These are phyloP conservation scores for Talaromyces ruber DNA, from an alignment of 495 filamentous ascomycete species.

Conservation along the genomic window DNA sequence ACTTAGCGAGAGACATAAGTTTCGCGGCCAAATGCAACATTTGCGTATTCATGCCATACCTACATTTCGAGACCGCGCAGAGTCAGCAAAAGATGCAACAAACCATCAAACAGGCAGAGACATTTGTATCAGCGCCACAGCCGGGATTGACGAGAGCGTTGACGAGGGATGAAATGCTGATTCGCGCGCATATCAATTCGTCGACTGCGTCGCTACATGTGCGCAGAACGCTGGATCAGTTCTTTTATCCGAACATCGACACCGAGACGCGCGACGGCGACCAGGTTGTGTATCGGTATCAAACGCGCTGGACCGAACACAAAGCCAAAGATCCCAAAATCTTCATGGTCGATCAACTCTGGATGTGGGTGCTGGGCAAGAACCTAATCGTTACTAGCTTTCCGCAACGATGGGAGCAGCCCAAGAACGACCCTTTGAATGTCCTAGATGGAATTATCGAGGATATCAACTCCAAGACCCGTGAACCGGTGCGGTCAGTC, in stretches of 20 bases:
- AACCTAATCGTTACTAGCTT: slow-evolving; percentile 60
- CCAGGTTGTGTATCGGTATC: slow-evolving; percentile 64
- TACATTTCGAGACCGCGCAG: slow-evolving; percentile 57
- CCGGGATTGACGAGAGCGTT: slow-evolving; percentile 16
- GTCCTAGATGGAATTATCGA: slow-evolving; percentile 59
- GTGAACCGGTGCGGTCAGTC: slow-evolving; percentile 51
- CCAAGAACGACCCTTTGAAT: slow-evolving; percentile 57
- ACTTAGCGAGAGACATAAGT: slow-evolving; percentile 22
- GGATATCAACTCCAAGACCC: slow-evolving; percentile 61
- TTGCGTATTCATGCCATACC: slow-evolving; percentile 60
- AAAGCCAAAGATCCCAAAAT: slow-evolving; percentile 49
- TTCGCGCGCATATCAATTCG: slow-evolving; percentile 49
- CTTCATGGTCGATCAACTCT: slow-evolving; percentile 70
- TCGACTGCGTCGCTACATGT: slow-evolving; percentile 53
- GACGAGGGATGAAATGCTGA: slow-evolving; percentile 54
- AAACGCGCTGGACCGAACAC: slow-evolving; percentile 14
- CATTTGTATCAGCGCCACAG: slow-evolving; percentile 16
- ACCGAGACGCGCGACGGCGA: slow-evolving; percentile 56
- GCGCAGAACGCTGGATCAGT: slow-evolving; percentile 62
- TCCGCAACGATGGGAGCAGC: slow-evolving; percentile 62
- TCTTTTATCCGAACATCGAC: slow-evolving; percentile 64
- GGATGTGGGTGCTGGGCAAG: slow-evolving; percentile 62
- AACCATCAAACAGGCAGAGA: slow-evolving; percentile 44
- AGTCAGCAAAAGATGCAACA: slow-evolving; percentile 50
- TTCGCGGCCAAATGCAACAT: slow-evolving; percentile 33